Evolutionary conservation across 768 basidiomycete species (phyloP).

Genomic region (Suillus clintonianus): DNA sequence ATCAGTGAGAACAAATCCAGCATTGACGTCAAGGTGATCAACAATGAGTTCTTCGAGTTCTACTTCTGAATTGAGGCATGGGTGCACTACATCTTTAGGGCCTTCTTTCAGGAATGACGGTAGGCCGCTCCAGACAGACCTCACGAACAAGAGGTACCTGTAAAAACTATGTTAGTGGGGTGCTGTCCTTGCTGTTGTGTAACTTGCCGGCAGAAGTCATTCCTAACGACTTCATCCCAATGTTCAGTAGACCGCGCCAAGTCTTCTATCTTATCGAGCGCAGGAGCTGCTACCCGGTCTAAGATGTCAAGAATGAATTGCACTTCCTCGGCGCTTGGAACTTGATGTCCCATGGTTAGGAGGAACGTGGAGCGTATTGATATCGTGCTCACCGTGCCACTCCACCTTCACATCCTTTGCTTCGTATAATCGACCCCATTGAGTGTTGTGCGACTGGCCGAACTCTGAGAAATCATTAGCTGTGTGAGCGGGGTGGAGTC

Average conservation of each 20-base stretch:
- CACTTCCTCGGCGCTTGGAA: conserved; percentile 58
- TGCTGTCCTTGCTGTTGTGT: neutral
- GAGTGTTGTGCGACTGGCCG: conserved; percentile 57
- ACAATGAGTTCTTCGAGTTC: conserved; percentile 76
- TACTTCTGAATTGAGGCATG: conserved; percentile 58
- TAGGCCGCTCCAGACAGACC: conserved; percentile 78
- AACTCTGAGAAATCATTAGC: conserved; percentile 47
- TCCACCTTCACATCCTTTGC: conserved; percentile 78
- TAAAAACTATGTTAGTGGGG: conserved; percentile 5
- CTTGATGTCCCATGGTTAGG: conserved; percentile 23
- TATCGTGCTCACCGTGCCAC: conserved; percentile 72
- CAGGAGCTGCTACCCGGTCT: conserved; percentile 63
- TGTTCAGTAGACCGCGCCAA: conserved; percentile 49
- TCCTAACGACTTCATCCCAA: conserved; percentile 70
- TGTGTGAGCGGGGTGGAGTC: conserved; percentile 9
- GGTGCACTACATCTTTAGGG: conserved; percentile 56
- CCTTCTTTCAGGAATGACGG: conserved; percentile 65
- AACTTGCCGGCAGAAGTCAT: conserved; percentile 81
- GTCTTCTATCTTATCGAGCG: conserved; percentile 64
- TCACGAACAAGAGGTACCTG: conserved; percentile 69
- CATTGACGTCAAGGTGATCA: conserved; percentile 62
- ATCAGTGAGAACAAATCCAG: conserved; percentile 75
- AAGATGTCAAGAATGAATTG: conserved; percentile 79
- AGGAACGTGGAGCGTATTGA: neutral
- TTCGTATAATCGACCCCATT: conserved; percentile 84